A percentile compares a stretch with the other conserved stretches of the same genome.
These are phyloP conservation scores for Pseudofabraea citricarpa DNA, from an alignment of 2,329 filamentous ascomycete genomes.

Conservation along the genomic window DNA sequence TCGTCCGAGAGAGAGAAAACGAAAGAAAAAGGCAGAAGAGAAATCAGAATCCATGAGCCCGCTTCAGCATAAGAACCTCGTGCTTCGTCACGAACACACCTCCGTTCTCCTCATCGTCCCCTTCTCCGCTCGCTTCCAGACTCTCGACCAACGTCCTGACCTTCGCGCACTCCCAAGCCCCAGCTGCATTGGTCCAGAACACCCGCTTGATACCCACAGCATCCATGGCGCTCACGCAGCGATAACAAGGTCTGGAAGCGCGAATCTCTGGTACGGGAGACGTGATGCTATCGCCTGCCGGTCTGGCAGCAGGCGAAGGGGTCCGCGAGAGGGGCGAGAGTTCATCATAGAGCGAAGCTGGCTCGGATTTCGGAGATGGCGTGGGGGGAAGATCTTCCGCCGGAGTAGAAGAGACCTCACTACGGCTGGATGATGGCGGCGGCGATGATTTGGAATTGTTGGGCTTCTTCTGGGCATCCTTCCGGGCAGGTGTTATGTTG, in stretches of 20 bases:
- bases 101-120: conserved; percentile 10
- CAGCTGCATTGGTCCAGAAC: conserved; percentile 45
- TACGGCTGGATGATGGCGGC: too few species aligned
- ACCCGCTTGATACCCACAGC: conserved; percentile 46
- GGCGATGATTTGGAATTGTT: not conserved
- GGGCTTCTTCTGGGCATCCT: not conserved
- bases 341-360: conserved; percentile 43
- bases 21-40: too few species aligned
- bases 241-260: conserved; percentile 44
- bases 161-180: conserved; percentile 45
- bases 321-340: conserved; percentile 24
- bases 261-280: conserved; percentile 10
- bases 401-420: too few species aligned
- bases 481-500: conserved; percentile 4
- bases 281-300: not conserved
- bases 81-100: conserved; percentile 48
- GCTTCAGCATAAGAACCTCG: conserved; percentile 42
- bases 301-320: conserved; percentile 1
- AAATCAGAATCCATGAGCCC: conserved; percentile 14
- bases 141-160: conserved; percentile 42
- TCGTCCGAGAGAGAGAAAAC: too few species aligned
- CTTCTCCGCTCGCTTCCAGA: conserved; percentile 29
- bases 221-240: conserved; percentile 46
- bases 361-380: not conserved
- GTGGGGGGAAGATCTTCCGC: conserved; percentile 1